Evolutionary conservation across 805 yeast species (phyloP).

Genomic region (Schizosaccharomyces octosporus): DNA sequence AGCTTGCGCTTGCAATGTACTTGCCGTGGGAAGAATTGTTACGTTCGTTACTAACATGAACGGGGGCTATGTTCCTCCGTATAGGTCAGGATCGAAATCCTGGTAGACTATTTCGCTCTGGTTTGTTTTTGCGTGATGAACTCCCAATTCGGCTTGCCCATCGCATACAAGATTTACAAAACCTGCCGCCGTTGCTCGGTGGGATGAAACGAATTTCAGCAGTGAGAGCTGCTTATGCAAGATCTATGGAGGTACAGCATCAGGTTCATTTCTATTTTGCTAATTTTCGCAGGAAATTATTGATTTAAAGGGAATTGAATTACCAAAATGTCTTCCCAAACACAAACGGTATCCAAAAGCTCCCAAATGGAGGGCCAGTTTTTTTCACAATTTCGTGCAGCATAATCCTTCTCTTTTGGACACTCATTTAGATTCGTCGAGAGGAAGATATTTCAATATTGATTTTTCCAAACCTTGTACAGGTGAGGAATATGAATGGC

Average conservation of each 20-base stretch:
- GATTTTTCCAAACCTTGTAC: not conserved
- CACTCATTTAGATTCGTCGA: not conserved
- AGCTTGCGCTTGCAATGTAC: too few species aligned
- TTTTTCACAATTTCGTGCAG: not conserved
- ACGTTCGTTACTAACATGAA: not conserved
- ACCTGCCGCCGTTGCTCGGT: constrained; percentile 49
- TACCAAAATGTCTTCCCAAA: not conserved
- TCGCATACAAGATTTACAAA: constrained; percentile 61
- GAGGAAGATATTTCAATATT: not conserved
- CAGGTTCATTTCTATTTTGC: not conserved
- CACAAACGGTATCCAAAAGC: not conserved
- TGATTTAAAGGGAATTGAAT: not conserved
- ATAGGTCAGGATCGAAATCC: constrained; percentile 52
- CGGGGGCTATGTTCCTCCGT: not conserved
- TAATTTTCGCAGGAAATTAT: not conserved
- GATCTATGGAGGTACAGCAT: constrained; percentile 35
- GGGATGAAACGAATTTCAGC: constrained; percentile 50
- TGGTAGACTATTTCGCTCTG: constrained; percentile 39
- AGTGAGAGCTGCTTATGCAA: constrained; percentile 77
- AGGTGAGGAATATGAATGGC: not conserved
- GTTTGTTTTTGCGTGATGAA: constrained; percentile 40
- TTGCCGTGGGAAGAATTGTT: not conserved
- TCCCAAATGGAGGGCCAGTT: not conserved
- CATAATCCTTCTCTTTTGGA: not conserved
- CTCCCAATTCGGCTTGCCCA: constrained; percentile 69